Conservation (phyloP, 805 yeast genomes). For the Blastobotrys parvus region DNA sequence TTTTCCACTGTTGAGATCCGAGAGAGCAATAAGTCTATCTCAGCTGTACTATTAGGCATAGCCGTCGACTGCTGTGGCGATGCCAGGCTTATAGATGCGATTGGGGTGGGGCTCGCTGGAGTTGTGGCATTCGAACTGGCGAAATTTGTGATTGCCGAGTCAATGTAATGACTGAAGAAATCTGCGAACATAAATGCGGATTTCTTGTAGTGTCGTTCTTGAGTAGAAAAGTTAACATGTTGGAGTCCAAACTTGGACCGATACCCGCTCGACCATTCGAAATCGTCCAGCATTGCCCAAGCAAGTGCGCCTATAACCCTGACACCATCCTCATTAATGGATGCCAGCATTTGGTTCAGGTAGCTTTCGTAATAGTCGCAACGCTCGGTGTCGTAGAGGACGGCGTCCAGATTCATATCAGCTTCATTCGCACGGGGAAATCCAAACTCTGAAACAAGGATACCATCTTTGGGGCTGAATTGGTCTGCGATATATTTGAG, state of each 20-base stretch:
- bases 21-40: no score
- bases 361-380: conserved; percentile 27
- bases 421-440: conserved; percentile 29
- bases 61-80: no score
- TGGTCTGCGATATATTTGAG: conserved; percentile 18
- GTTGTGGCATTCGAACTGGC: no score
- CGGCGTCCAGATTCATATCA: conserved; percentile 24
- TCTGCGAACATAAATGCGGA: conserved; percentile 19
- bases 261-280: conserved; percentile 29
- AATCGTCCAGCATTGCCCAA: conserved; percentile 30
- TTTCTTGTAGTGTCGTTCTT: conserved; percentile 13
- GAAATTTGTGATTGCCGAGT: no score
- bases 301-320: conserved; percentile 28
- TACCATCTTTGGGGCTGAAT: conserved; percentile 21
- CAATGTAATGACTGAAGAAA: conserved; percentile 10
- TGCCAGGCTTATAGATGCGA: no score
- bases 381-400: conserved; percentile 25
- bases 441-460: conserved; percentile 30
- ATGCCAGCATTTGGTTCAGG: conserved; percentile 23
- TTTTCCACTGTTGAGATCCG: no score
- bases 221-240: conserved; percentile 12
- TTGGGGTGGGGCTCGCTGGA: no score
- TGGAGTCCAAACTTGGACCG: conserved; percentile 17
- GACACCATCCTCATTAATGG: conserved; percentile 22
- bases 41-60: no score